Conservation (phyloP, 108 stramenopile species). For the Cylindrotheca closterium region DNA sequence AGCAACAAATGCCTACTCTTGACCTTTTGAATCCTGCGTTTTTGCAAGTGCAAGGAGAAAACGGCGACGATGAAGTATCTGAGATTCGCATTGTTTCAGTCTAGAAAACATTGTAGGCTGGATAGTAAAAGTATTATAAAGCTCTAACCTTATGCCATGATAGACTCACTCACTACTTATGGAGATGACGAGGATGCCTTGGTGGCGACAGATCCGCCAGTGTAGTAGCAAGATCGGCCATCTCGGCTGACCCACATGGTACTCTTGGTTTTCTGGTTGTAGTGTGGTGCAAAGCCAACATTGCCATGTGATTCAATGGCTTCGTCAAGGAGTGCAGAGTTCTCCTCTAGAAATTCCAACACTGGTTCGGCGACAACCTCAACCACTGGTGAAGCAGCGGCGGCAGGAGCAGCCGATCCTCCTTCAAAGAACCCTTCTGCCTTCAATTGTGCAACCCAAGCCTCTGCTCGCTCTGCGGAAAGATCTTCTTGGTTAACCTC, state of each 20-base stretch:
- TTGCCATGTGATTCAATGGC: slow-evolving; percentile 35
- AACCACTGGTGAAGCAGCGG: neutral
- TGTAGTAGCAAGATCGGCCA: slow-evolving; percentile 43
- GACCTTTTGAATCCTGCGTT: too few species aligned
- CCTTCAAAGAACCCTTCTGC: slow-evolving; percentile 73
- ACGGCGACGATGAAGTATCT: too few species aligned
- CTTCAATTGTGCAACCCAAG: slow-evolving; percentile 76
- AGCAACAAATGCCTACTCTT: too few species aligned
- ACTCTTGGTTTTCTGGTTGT: slow-evolving; percentile 55
- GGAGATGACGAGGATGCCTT: slow-evolving; percentile 13
- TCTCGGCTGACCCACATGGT: slow-evolving; percentile 76
- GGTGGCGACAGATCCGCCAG: slow-evolving; percentile 13
- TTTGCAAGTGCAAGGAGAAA: too few species aligned
- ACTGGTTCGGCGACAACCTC: slow-evolving; percentile 10
- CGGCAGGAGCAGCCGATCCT: slow-evolving; percentile 4
- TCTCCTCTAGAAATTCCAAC: slow-evolving; percentile 31
- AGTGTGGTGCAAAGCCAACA: slow-evolving; percentile 56
- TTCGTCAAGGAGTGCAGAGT: slow-evolving; percentile 32
- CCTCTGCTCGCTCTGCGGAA: slow-evolving; percentile 62
- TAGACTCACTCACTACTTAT: too few species aligned
- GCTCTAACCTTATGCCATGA: too few species aligned
- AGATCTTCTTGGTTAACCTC: slow-evolving; percentile 85
- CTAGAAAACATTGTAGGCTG: too few species aligned
- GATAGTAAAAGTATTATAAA: too few species aligned
- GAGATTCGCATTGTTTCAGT: too few species aligned